Base-by-base conservation (phyloP, 1,284 basidiomycete species). In the Leccinum insolens region DNA sequence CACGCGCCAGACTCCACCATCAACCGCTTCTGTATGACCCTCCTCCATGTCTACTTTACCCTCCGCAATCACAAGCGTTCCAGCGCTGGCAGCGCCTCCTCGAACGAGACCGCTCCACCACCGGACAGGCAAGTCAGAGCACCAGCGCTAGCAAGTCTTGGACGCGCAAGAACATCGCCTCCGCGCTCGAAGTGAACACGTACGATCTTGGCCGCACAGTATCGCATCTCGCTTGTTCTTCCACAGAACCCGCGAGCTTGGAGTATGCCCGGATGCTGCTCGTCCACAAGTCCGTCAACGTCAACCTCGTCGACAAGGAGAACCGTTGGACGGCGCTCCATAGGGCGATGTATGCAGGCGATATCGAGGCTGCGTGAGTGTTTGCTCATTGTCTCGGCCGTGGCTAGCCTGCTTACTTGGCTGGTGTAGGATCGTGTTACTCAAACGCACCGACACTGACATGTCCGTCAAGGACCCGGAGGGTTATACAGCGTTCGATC, bases 301-400 rank as follows among this genome's bases (percentile, higher is more conserved):
- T 96, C 76, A 99, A 99, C 73, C 71, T 93, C 7, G 82, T 85
- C 68, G 97, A 99, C 79, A 79, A 78, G 65, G 96, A 98, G 83
- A 94, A 88, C 69, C 91, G 92, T 67, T 99, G 96, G 91, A 98
- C 96, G 0, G 87, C 97, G 2, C 83, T 99, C 22, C 98, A 99
- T 77, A 85, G 95, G 61, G 95, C 96, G 1, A 81, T 99, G 68
- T 99, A 98, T 78, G 80, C 84, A 39, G 96, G 95, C 3, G 97
- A 99, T 77, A 76, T 99, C n/a, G 83, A 89, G 63, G 89, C 90
- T 37, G 94, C 92, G 80, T 91, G 72, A 72, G 73, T 0, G 87
- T 82, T 12, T 65, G 59, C 15, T 71, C 17, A 61, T 67, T 15
- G 28, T 62, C 25, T 49, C 44, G 41, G 62, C 5, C 2, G 7